Evolutionary conservation across 1,284 basidiomycete species (phyloP).

Genomic region (Cryptococcus jaspeensis): DNA sequence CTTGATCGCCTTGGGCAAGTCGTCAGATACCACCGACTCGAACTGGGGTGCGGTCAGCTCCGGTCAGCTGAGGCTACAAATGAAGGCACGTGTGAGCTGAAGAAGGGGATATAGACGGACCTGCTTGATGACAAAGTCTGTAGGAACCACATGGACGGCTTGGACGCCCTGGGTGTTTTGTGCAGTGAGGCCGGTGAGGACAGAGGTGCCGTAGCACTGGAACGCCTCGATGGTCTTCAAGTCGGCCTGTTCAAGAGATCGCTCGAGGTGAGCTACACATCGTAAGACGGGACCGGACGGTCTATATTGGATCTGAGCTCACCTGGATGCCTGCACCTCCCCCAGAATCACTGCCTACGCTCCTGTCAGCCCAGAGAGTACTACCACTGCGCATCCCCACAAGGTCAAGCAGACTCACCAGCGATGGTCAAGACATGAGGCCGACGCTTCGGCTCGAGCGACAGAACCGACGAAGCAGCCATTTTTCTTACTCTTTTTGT

Average conservation of each 20-base stretch:
- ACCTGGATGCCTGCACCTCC: slow-evolving; percentile 91
- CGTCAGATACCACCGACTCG: slow-evolving; percentile 69
- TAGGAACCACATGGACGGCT: slow-evolving; percentile 63
- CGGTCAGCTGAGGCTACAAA: too few species aligned
- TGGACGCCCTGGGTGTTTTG: slow-evolving; percentile 89
- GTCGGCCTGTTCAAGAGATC: slow-evolving; percentile 58
- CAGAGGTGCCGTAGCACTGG: slow-evolving; percentile 80
- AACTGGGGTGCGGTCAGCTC: slow-evolving; percentile 56
- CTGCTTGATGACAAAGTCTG: slow-evolving; percentile 69
- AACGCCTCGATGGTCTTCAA: slow-evolving; percentile 80
- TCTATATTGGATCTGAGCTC: slow-evolving; percentile 26
- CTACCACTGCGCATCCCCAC: too few species aligned
- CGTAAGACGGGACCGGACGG: too few species aligned
- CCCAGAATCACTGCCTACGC: slow-evolving; percentile 62
- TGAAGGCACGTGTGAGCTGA: too few species aligned
- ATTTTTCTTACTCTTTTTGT: too few species aligned
- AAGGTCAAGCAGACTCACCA: slow-evolving; percentile 23
- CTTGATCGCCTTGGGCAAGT: slow-evolving; percentile 74
- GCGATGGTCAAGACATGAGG: slow-evolving; percentile 47
- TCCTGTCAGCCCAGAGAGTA: neutral
- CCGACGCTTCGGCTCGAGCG: slow-evolving; percentile 13
- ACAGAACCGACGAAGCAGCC: neutral
- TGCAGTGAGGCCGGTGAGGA: slow-evolving; percentile 82
- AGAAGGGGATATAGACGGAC: slow-evolving; percentile 50
- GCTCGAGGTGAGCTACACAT: neutral